Evolutionary conservation across 148 eudicot genomes (phyloP).

Genomic region (Arctostaphylos glauca): DNA sequence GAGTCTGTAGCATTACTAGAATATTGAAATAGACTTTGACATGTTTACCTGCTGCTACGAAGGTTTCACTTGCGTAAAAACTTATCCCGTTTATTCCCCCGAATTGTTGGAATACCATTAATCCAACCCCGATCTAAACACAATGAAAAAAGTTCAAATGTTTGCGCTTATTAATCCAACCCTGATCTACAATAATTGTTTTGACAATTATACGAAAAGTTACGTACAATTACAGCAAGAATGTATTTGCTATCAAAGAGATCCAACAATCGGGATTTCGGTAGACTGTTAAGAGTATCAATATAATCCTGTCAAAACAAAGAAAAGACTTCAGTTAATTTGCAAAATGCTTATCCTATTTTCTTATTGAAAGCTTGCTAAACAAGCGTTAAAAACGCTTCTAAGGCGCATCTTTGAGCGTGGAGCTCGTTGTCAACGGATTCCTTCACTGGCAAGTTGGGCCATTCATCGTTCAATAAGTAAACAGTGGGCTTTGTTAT

Average conservation of each 20-base stretch:
- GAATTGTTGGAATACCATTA: conserved; percentile 83
- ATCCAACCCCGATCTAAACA: conserved; percentile 69
- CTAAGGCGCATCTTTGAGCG: no score
- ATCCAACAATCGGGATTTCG: conserved; percentile 54
- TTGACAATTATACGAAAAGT: not conserved
- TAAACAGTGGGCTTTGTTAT: no score
- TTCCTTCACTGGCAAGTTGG: no score
- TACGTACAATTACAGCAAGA: conserved; percentile 67
- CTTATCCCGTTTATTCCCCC: conserved; percentile 82
- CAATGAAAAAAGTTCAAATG: not conserved
- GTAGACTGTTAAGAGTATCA: conserved; percentile 40
- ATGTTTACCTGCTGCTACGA: conserved; percentile 54
- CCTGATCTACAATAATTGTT: not conserved
- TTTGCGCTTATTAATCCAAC: conserved; percentile 83
- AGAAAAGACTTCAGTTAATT: not conserved
- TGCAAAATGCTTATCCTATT: not conserved
- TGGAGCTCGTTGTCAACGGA: no score
- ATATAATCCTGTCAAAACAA: conserved; percentile 42
- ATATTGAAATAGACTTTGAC: not conserved
- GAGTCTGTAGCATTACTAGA: not conserved
- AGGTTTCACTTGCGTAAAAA: conserved; percentile 68
- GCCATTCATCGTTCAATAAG: no score
- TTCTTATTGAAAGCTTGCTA: not conserved
- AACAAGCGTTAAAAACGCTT: no score
- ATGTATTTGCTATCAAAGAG: conserved; percentile 55